Evolutionary conservation across 495 filamentous ascomycete genomes (phyloP).

Genomic region (Penicillium cinerascens): DNA sequence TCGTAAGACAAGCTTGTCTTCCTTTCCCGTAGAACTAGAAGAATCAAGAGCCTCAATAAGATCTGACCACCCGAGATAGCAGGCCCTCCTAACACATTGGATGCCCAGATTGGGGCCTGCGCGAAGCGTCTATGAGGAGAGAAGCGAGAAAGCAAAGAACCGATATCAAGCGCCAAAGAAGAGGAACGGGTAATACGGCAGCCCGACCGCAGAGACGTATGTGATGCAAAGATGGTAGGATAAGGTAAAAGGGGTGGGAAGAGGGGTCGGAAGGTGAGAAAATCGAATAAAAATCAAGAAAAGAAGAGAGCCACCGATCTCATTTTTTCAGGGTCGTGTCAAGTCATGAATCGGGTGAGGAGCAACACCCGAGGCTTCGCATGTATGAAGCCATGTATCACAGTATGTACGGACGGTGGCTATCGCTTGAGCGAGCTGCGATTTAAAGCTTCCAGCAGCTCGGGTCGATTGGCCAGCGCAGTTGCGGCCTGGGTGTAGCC

Average conservation of each 20-base stretch:
- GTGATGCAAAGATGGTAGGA: constrained; percentile 12
- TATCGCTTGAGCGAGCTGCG: constrained; percentile 70
- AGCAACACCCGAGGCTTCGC: constrained; percentile 6
- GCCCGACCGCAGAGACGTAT: constrained; percentile 14
- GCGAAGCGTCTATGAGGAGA: constrained; percentile 11
- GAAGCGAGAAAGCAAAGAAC: constrained; percentile 3
- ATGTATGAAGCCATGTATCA: background rate
- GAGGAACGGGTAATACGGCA: constrained; percentile 14
- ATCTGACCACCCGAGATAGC: background rate
- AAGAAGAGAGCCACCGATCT: constrained; percentile 25
- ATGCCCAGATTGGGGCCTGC: background rate
- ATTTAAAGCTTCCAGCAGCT: constrained; percentile 82
- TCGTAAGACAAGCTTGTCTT: background rate
- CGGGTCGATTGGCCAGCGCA: constrained; percentile 73
- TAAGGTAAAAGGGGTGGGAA: background rate
- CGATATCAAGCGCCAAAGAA: constrained; percentile 1
- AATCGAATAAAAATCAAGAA: constrained; percentile 17
- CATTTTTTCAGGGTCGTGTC: constrained; percentile 33
- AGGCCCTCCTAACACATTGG: background rate
- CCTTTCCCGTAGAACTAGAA: background rate
- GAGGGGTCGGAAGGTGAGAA: background rate
- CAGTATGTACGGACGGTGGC: constrained; percentile 15
- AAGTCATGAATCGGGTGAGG: constrained; percentile 33
- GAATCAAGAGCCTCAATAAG: background rate
- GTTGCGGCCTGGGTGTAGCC: constrained; percentile 74